Evolutionary conservation across 176 grass and related monocot species (phyloP), one percentile per base, ranked within the genome.

Genomic region (maize (Zea mays)): DNA sequence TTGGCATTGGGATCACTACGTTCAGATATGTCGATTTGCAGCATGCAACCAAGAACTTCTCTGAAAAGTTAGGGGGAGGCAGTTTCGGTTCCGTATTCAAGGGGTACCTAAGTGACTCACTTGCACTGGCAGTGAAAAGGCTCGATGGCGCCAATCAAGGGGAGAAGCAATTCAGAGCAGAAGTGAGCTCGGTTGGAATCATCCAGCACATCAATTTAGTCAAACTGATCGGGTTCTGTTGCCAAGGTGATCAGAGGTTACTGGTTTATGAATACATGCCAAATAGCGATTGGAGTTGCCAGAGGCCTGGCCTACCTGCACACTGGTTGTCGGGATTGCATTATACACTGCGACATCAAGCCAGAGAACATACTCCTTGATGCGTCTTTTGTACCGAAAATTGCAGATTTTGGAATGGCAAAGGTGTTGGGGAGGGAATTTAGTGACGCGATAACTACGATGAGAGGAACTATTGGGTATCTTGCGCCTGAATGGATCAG

Each of bases 171-270:
- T 72, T 72, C 34, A 72, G 69, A 52, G 69, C 69, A 10, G 69
- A 72, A 11, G 69, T 72, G 6, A 72, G 6, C 11, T 72, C 69
- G 17, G 33, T 72, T 54, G 69, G 69, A 3, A 52, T 72, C 69
- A 72, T 72, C 69, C 69, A 72, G 48, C 69, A 72, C 48, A 72
- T 72, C 48, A 72, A 72, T 38, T 17, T 72, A n/a, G 69, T 54
- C 69, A 72, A 38, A 10, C 34, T 72, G 47, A 17, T 72, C 12
- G 69, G 68, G 16, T 71, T 71, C 1, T 71, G 68, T 2, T 71
- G 68, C 12, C 45, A 71, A 14, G 68, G 14, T 1, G 68, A 71
- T 16, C 34, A 50, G 21, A 71, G 68, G 45, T 14, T 71, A 7
- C 68, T 71, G 10, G 68, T 50, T 44, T 71, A 71, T 10, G 68